Evolutionary conservation across 257 asterid genomes (phyloP).

Genomic region (Solanum appendiculatum): DNA sequence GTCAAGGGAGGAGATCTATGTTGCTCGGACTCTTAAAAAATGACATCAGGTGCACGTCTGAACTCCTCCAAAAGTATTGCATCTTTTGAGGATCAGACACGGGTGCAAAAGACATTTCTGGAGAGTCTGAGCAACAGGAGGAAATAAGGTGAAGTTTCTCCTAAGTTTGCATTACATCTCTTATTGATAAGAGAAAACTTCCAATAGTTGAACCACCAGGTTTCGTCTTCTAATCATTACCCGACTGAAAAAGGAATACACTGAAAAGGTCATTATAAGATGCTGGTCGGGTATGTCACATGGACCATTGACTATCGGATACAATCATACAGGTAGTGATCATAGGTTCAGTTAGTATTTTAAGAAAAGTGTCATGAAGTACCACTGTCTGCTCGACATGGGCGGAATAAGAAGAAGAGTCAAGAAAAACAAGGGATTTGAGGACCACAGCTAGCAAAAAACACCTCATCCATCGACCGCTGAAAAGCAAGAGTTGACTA

Average conservation of each 20-base stretch:
- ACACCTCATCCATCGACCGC: not conserved
- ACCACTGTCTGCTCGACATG: not conserved
- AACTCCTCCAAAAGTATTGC: not conserved
- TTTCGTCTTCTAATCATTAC: not conserved
- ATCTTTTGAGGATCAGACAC: not conserved
- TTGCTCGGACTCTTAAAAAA: not conserved
- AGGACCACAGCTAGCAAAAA: not conserved
- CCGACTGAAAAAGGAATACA: not conserved
- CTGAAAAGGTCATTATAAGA: not conserved
- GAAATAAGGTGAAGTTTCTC: not conserved
- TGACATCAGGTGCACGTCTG: not conserved
- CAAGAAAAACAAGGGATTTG: not conserved
- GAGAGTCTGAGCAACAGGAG: not conserved
- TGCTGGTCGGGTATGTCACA: not conserved
- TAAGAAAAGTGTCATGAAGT: not conserved
- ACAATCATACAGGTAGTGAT: not conserved
- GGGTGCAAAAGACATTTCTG: not conserved
- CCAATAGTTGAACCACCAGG: not conserved
- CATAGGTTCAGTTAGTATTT: not conserved
- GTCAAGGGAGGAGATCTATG: not conserved
- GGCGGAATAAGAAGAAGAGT: not conserved
- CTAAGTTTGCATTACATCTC: not conserved
- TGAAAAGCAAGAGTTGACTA: not conserved
- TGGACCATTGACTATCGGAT: not conserved
- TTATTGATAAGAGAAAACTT: not conserved